Evolutionary conservation across 169 alveolate genomes (phyloP), one percentile per base, ranked within the genome.

Genomic region (Eimeria sp.): DNA sequence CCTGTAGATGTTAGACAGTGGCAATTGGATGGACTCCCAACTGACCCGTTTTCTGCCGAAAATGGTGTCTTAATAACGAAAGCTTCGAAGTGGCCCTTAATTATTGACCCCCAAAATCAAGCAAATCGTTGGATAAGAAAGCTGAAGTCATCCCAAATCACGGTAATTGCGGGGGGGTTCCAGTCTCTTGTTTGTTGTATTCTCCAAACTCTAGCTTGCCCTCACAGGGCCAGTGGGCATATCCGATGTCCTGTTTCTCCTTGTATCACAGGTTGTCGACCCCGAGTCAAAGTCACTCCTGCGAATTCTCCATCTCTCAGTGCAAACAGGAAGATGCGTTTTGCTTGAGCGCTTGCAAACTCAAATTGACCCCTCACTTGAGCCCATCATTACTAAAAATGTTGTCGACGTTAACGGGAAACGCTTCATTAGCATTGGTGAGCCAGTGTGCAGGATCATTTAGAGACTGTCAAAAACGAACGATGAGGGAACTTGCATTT

Each of bases 61-160:
- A 99, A 99, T 97, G 99, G 99, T 92, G 98, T 98, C 45, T 96
- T 99, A 45, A 99, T 98, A 83, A 98, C 99, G 65, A 97, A 97
- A 88, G 97, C 99, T 22, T 96, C 98, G 63, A 98, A 99, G 96
- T 98, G 99, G 99, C 99, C 99, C 70, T 97, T 98, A 86, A 98
- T 98, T 99, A 98, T 99, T 88, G 99, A 99, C 96, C 99, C 99
- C 27, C 99, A 99, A 95, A 97, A 96, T 95, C 99, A 99, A 97
- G 99, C 99, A 16, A 98, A 98, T 91, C 98, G 97, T 58, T 99
- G 99, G 99, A 98, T 98, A 43, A 97, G 99, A 94, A 98, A 98
- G 96, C 97, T 98, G 97, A 99, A 98, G 96, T 97, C 96, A 80
- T 22, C 97, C 57, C 82, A 95, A 57, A 70, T 87, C 82, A 87